phyloP scores from a whole-genome alignment of 352 stramenopile species.

The Sclerospora graminicola region DNA sequence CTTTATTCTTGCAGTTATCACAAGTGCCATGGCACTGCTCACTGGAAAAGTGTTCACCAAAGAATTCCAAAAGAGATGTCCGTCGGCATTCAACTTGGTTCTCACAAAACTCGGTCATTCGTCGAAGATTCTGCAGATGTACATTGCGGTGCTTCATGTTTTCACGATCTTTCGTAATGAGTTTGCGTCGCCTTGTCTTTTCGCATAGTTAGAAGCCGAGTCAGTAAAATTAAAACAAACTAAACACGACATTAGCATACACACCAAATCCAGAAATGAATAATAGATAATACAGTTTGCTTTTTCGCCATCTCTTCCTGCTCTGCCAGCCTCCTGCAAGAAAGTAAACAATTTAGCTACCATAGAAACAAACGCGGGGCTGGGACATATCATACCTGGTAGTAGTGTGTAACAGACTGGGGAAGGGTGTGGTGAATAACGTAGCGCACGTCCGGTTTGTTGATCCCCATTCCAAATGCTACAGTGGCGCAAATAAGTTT shows the following conservation, averaged over 20 bases:
- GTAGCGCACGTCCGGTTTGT: slow-evolving; percentile 84
- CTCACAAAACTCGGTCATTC: slow-evolving; percentile 84
- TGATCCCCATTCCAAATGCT: slow-evolving; percentile 86
- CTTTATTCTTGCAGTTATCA: slow-evolving; percentile 83
- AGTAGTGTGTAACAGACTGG: slow-evolving; percentile 85
- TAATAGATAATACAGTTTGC: slow-evolving; percentile 84
- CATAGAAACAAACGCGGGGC: neutral
- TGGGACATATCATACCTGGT: slow-evolving; percentile 49
- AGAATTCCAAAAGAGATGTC: slow-evolving; percentile 79
- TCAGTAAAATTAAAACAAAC: neutral
- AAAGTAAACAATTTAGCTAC: neutral
- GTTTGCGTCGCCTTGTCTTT: slow-evolving; percentile 51
- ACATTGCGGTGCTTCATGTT: slow-evolving; percentile 76
- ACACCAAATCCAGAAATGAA: slow-evolving; percentile 70
- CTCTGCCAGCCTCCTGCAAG: slow-evolving; percentile 67
- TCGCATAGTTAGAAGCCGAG: too few species aligned
- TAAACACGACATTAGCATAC: slow-evolving; percentile 2
- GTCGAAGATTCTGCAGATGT: slow-evolving; percentile 69
- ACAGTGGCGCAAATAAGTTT: slow-evolving; percentile 85
- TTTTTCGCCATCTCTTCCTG: slow-evolving; percentile 72
- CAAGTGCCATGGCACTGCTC: slow-evolving; percentile 66
- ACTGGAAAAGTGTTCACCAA: slow-evolving; percentile 81
- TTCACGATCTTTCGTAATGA: slow-evolving; percentile 74
- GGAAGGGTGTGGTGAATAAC: slow-evolving; percentile 85
- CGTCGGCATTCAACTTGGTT: slow-evolving; percentile 82